These are phyloP conservation scores for Myxozyma vanderwaltii DNA, from an alignment of 805 yeast species.

Conservation along the genomic window DNA sequence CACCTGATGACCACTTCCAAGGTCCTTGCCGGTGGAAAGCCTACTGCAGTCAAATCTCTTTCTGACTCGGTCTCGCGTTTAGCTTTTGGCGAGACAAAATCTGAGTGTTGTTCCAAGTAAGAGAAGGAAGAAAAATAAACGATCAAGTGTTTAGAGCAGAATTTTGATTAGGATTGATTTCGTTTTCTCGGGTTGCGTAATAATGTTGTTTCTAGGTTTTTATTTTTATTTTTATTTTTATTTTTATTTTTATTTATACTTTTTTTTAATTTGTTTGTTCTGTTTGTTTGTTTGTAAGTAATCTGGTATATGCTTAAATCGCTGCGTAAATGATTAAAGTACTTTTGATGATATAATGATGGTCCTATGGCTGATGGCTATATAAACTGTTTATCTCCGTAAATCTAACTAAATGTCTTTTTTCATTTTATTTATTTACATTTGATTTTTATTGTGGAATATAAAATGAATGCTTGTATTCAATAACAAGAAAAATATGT, in stretches of 20 bases:
- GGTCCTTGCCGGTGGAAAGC: slow-evolving; percentile 4
- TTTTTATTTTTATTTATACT: neutral
- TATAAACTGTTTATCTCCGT: too few species aligned
- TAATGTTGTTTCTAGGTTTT: too few species aligned
- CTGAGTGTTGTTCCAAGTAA: slow-evolving; percentile 15
- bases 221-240: too few species aligned
- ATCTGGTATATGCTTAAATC: too few species aligned
- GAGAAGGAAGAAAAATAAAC: neutral
- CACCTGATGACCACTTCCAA: slow-evolving; percentile 31
- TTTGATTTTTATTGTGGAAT: neutral
- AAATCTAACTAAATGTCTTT: too few species aligned
- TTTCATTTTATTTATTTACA: too few species aligned
- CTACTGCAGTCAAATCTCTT: slow-evolving; percentile 17
- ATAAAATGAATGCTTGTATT: neutral
- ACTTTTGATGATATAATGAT: too few species aligned
- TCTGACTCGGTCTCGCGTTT: slow-evolving; percentile 29
- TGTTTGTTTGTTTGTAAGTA: too few species aligned
- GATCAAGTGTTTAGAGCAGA: too few species aligned
- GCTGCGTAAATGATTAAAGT: neutral
- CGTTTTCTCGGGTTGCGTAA: neutral
- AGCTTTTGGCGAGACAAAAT: slow-evolving; percentile 23
- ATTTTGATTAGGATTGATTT: neutral
- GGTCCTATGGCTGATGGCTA: too few species aligned
- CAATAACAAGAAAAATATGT: too few species aligned
- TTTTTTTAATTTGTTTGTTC: neutral